phyloP scores from a whole-genome alignment of 129 eudicot species.

The Helianthus annuus region DNA sequence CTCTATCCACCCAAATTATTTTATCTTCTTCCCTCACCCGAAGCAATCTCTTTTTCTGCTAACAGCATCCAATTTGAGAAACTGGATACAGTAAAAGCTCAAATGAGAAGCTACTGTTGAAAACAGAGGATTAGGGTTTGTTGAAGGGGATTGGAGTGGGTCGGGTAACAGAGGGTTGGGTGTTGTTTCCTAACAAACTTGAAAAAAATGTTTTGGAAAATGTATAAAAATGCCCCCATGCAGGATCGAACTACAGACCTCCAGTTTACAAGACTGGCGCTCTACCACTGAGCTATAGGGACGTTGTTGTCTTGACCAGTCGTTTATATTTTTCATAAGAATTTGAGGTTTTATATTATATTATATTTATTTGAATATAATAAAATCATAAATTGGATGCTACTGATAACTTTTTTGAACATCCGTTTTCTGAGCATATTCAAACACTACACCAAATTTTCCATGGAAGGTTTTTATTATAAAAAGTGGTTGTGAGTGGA shows the following conservation, averaged over 20 bases:
- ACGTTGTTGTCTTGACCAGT: slow-evolving; percentile 17
- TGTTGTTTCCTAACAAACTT: not conserved
- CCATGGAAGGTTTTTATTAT: too few relatives aligned
- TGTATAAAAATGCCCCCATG: slow-evolving; percentile 58
- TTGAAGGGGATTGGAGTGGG: not conserved
- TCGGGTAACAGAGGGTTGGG: not conserved
- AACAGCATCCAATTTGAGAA: not conserved
- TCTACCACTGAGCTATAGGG: slow-evolving; percentile 99
- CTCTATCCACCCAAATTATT: not conserved
- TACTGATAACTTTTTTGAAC: too few relatives aligned
- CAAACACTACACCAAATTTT: too few relatives aligned
- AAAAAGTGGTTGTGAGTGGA: too few relatives aligned
- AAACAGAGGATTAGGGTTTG: not conserved
- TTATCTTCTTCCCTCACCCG: not conserved
- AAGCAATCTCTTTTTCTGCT: not conserved
- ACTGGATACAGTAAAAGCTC: not conserved
- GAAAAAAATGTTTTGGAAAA: too few relatives aligned
- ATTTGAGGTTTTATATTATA: too few relatives aligned
- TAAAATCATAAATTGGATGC: too few relatives aligned
- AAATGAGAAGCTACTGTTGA: not conserved
- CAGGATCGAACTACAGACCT: slow-evolving; percentile 99
- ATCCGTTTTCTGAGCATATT: too few relatives aligned
- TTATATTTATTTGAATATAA: too few relatives aligned
- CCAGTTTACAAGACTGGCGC: slow-evolving; percentile 99
- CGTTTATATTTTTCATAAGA: too few relatives aligned